phyloP scores from a whole-genome alignment of 352 stramenopile species.

The Phytophthora fragariaefolia region DNA sequence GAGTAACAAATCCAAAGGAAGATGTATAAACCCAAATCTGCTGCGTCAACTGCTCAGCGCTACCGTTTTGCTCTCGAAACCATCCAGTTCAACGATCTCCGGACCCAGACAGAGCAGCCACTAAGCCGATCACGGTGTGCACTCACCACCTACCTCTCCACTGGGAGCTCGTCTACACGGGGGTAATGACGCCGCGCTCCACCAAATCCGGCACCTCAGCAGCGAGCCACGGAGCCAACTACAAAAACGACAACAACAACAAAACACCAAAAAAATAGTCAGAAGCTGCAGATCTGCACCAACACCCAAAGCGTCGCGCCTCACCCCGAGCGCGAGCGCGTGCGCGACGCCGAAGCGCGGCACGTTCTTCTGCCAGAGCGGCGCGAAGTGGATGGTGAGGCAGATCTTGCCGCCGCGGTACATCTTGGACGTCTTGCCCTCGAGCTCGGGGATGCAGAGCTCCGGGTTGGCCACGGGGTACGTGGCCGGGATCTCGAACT shows the following conservation, averaged over 20 bases:
- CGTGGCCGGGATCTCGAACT: conserved; percentile 87
- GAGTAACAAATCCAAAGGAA: conserved; percentile 48
- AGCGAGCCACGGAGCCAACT: conserved; percentile 88
- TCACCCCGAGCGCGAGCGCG: conserved; percentile 81
- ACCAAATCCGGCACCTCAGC: conserved; percentile 89
- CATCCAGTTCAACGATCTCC: not conserved
- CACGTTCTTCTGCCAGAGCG: conserved; percentile 91
- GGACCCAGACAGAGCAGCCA: too few relatives aligned
- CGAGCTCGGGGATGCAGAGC: conserved; percentile 86
- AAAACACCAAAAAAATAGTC: not conserved
- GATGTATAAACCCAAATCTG: conserved; percentile 36
- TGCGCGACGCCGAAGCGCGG: conserved; percentile 88
- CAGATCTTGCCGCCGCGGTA: conserved; percentile 91
- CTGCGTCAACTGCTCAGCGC: not conserved
- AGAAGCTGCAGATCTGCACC: too few relatives aligned
- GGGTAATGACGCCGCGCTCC: conserved; percentile 75
- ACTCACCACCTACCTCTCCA: not conserved
- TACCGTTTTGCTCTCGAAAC: not conserved
- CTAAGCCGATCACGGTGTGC: not conserved
- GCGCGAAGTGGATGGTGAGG: conserved; percentile 88
- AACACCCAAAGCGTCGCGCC: too few relatives aligned
- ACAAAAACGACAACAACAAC: conserved; percentile 20
- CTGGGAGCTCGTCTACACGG: too few relatives aligned
- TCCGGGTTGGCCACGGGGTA: conserved; percentile 86
- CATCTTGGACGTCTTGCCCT: conserved; percentile 93